Base-by-base conservation (phyloP, 768 basidiomycete species). In the Lentinula sp. region DNA sequence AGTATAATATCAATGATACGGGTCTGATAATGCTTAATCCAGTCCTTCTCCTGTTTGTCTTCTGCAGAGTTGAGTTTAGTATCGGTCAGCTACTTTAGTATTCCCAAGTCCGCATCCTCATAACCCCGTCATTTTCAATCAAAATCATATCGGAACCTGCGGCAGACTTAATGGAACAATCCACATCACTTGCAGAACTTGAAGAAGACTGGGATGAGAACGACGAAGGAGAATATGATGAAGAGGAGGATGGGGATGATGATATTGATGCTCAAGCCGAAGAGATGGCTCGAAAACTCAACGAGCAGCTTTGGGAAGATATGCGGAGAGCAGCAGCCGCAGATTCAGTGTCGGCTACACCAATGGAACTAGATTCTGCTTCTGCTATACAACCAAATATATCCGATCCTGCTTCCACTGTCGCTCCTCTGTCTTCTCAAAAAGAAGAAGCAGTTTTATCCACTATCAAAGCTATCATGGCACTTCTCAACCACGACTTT, bases 241-340 rank as follows among this genome's bases (percentile, higher is more conserved):
- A 79, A 32, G 55, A 56, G 13, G 41, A 56, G 7, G 41, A 42
- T 41, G 55, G 28, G 15, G 55, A 43, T 28, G 55, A 56, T 28
- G 81, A 82, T 66, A 81, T 82, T 23, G 83, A 86, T 28, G 87
- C 86, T 4, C 85, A 90, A 61, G 89, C 88, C 2, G 83, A 87
- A 64, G 88, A 86, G 66, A 89, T 90, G 65, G 88, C 88, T 4
- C 80, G 86, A 50, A 77, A 86, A 32, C 73, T 93, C 35, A 85
- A 87, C n/a, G 88, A 88, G 64, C 85, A 92, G 61, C 77, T 92
- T 6, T 87, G 85, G 83, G 90, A 89, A 3, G 88, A 90, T 66
- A 87, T 91, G 53, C 84, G 74, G 67, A 86, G 83, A 68, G 87
- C 80, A 5, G 84, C 81, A 62, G 81, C 80, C 4, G 80, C 71